phyloP scores from a whole-genome alignment of 768 basidiomycete genomes.

The Tulasnella sp. region DNA sequence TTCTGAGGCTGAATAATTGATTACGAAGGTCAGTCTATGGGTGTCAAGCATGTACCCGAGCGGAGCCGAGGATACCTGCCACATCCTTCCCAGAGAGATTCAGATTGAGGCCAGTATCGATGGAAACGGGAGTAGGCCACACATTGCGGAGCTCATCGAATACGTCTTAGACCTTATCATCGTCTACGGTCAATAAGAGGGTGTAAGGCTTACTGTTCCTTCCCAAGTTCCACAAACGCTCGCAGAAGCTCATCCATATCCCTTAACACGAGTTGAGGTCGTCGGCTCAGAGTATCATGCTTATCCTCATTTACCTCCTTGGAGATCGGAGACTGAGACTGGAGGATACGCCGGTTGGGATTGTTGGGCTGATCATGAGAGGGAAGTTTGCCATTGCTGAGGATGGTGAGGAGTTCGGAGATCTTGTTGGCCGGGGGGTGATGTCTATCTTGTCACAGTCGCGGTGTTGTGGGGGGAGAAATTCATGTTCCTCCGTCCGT shows the following conservation, averaged over 20 bases:
- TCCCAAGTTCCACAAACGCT: conserved; percentile 6
- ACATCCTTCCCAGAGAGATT: background rate
- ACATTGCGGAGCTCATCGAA: background rate
- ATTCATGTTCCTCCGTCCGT: background rate
- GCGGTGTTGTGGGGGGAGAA: background rate
- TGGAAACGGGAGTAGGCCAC: background rate
- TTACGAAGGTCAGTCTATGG: too few relatives aligned
- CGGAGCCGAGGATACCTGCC: background rate
- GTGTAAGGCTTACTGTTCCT: conserved; percentile 3
- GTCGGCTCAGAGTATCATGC: background rate
- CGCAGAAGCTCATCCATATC: background rate
- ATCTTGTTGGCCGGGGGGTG: background rate
- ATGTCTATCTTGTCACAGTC: background rate
- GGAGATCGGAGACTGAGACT: background rate
- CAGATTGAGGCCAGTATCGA: background rate
- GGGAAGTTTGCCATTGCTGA: background rate
- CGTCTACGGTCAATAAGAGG: background rate
- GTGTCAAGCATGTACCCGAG: background rate
- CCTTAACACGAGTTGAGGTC: background rate
- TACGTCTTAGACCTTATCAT: background rate
- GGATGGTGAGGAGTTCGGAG: background rate
- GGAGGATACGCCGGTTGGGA: background rate
- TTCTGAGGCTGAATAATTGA: background rate
- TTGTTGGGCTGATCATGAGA: background rate
- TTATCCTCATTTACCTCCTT: background rate